Evolutionary conservation across 2,329 filamentous ascomycete species (phyloP), one percentile per base, ranked within the genome.

Genomic region (Aspergillus costaricaensis): DNA sequence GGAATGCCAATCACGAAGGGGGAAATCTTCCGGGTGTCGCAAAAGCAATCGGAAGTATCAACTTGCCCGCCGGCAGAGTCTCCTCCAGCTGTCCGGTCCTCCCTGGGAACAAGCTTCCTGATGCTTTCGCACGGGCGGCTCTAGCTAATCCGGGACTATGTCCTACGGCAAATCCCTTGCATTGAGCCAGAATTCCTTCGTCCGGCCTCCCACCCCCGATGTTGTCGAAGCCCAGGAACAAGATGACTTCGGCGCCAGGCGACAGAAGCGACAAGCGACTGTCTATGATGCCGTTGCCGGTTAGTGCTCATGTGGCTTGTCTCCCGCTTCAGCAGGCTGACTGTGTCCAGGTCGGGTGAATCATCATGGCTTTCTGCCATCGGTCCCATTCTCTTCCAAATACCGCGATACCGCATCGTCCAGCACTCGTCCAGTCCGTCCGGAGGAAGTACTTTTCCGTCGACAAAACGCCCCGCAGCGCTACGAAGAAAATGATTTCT

Each of bases 241-340:
- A 51, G 62, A 36, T 47, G 62, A 61, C 43, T 25, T 62, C 12
- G 61, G 58, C 23, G 25, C 55, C 41, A 65, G 48, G 39, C 64
- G 61, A 43, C 61, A 59, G 19, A 74, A 70, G 62, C 79, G 79
- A 32, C 67, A 69, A 59, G 76, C 79, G 6, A 85, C 77, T 36
- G 66, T 88, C 14, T 88, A 85, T 65, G 85, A 88, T 79, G 84
- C 83, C 41, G 81, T 87, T 52, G 84, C 84, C 62, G 83, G 83
- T 84, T 68, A 60, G 67, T 58, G 4, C 2, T 19, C 14, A 21
- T 41, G 3, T 39, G 30, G 15, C 8, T 21, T n/a, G 21, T 54
- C 17, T 54, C 6, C 8, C 10, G 36, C n/a, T 1, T 15, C 41
- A 9, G 21, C 15, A 19, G 36, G 61, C 67, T 69, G 38, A 69